Base-by-base conservation (phyloP, 2,329 filamentous ascomycete genomes). In the Colletotrichum theobromicola region DNA sequence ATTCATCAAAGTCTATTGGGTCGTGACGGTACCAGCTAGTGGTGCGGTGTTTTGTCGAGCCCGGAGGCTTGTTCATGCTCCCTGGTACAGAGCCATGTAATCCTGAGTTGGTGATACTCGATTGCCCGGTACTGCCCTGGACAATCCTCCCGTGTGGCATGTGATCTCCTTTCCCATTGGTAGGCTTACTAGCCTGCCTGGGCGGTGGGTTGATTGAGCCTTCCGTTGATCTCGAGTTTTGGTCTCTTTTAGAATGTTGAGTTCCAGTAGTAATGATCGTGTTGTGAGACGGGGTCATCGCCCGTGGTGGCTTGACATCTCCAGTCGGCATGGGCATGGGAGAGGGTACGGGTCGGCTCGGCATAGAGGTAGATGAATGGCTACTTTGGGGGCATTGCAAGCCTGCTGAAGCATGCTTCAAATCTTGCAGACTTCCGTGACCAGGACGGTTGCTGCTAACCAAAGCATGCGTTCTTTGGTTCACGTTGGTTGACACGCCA, bases 101-200 rank as follows among this genome's bases (percentile, higher is more conserved):
- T 42, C 18, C n/a, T 10, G 37, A 42, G 16, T 42, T 18, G n/a
- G n/a, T 7, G 37, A 10, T 18, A 3, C 18, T 42, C 16, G 18
- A 16, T 18, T 42, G 37, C 16, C 37, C 18, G n/a, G 9, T 37
- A 16, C 18, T 42, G 18, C 37, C 37, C 37, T 42, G 37, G 8
- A 18, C 18, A 8, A n/a, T 42, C 18, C 18, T 5, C 5, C 5
- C 18, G 5, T n/a, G 1, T n/a, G 37, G 3, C 37, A 42, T 42
- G 9, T 42, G 37, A 1, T 42, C 8, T 42, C 8, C 5, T n/a
- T n/a, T n/a, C 9, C 18, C 37, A n/a, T 0, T 18, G n/a, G 1
- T n/a, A 12, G 37, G 37, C 18, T 42, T 42, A 10, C 5, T 42
- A 9, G 5, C 37, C 37, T 42, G 8, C 18, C 18, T 2, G 6